Base-by-base conservation (phyloP, 495 filamentous ascomycete genomes). In the Tuber brumale region DNA sequence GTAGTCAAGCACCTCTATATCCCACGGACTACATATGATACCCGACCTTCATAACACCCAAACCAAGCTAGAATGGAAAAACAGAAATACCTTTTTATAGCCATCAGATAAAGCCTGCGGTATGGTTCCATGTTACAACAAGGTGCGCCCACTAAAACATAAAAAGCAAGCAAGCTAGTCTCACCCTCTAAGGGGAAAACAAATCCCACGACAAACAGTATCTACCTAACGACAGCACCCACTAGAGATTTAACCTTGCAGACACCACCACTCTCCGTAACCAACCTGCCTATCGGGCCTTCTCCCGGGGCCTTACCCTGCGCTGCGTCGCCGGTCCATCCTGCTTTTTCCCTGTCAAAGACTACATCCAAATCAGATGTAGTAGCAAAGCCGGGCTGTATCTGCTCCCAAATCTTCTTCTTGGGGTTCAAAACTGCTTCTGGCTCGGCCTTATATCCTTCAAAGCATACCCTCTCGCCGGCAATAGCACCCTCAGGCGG, bases 331-430 rank as follows among this genome's bases (percentile, higher is more conserved):
- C 86, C 88, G 70, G 91, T 84, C 84, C 88, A 85, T 69, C 89
- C 88, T 61, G 92, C 90, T 43, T 86, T 89, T 43, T 82, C 86
- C 70, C 87, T 88, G 76, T 93, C 91, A 82, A 94, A 94, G 31
- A 88, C 93, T 44, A 97, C 96, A 85, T 93, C 93, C 72, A 92
- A 85, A 48, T 84, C 85, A 6, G 89, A 88, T 23, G 91, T 97
- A 21, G 95, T 99, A 35, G 90, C 93, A 85, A 98, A 98, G 0
- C 95, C 95, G 8, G 93, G 93, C 86, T 97, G 94, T 86, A 96
- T 91, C 18, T 87, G 93, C 88, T 99, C 95, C 93, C 94, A 98
- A 74, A 97, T 85, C 89, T 97, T 97, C 89, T 97, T 97, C 91
- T 98, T 99, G 66, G 96, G 95, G 87, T 98, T 98, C 79, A 99